Base-by-base conservation (phyloP, 148 eudicot species). In the Vaccinium corymbosum region DNA sequence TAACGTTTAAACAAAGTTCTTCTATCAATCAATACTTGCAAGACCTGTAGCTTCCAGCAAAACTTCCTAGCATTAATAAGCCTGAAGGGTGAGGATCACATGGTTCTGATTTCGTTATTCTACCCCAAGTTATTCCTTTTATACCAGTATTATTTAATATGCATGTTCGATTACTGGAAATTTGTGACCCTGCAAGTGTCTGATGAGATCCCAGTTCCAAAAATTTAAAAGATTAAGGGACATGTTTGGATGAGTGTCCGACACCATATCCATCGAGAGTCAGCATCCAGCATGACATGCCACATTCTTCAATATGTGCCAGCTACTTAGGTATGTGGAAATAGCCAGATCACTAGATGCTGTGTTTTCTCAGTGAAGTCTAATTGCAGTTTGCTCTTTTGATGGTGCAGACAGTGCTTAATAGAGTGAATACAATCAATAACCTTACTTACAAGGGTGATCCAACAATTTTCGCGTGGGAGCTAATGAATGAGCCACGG, bases 391-490 rank as follows among this genome's bases (percentile, higher is more conserved):
- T 55, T 17, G 35, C n/a, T 50, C 22, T 68, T 51, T 3, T 22
- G 32, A 19, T 50, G 78, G 46, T 89, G 88, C 72, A 95, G 98
- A 85, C 90, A 0, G 95, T 95, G 86, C 90, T 95, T 7, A 90
- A 91, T 86, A 86, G 98, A 87, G 94, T 93, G 19, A 95, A 93
- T 80, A 93, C 97, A 12, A 5, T 92, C 16, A 93, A 90, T 83
- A 95, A 95, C 90, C 81, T 92, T 78, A 91, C 95, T 48, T 95
- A 93, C 90, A 95, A 95, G 90, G 95, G 93, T 78, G 98, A 95
- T 88, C 97, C 98, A 0, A 95, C 98, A 56, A 93, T 95, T 50
- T 95, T 95, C 20, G 94, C 94, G 16, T 95, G 98, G 98, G 98
- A 95, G 85, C 90, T 95, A 56, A 93, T 95, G 89, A 95, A 95